Conservation (phyloP, 352 stramenopile genomes). For the Thalassiosira hispida region DNA sequence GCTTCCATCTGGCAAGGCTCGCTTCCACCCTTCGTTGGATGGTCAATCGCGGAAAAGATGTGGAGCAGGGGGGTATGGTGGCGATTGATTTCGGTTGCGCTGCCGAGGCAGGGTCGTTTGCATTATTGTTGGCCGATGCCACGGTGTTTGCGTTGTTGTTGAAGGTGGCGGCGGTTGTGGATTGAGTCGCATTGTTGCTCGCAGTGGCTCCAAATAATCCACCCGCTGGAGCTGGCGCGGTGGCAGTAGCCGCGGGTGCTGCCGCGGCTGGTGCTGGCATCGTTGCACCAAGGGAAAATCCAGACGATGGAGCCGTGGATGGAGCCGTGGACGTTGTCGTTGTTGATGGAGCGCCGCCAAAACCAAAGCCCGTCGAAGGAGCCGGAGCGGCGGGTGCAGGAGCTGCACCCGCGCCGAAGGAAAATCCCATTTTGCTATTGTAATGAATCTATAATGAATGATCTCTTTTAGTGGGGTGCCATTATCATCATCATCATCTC, state of each 20-base stretch:
- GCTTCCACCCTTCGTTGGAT: conserved; percentile 10
- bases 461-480: too few relatives aligned
- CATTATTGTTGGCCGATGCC: too few relatives aligned
- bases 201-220: not conserved
- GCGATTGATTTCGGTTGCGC: not conserved
- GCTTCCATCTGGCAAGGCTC: conserved; percentile 3
- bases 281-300: not conserved
- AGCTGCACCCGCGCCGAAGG: not conserved
- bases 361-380: not conserved
- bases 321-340: too few relatives aligned
- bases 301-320: not conserved
- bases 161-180: not conserved
- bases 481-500: too few relatives aligned
- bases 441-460: too few relatives aligned
- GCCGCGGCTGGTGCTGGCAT: not conserved
- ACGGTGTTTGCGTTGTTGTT: not conserved
- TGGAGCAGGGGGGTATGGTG: conserved; percentile 29
- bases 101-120: not conserved
- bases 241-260: conserved; percentile 11
- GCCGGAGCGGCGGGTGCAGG: not conserved
- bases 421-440: conserved; percentile 7
- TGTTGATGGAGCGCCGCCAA: conserved; percentile 7
- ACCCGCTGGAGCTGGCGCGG: conserved; percentile 15
- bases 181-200: not conserved
- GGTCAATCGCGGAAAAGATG: conserved; percentile 21